Evolutionary conservation across 1,139 yeast species (phyloP).

Genomic region (Meyerozyma carpophila): DNA sequence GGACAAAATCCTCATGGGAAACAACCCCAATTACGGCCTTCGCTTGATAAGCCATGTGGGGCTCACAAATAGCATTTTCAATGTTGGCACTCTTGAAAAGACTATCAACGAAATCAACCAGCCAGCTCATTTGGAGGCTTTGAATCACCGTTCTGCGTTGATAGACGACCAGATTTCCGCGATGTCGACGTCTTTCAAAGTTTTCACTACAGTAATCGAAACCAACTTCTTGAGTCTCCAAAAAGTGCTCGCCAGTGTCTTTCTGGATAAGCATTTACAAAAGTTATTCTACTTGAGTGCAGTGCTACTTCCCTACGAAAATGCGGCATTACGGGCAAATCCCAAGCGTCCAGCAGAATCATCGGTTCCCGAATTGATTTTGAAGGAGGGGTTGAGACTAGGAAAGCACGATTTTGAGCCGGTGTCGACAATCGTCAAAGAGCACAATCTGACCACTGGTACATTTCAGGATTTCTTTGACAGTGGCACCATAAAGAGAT

Average conservation of each 20-base stretch:
- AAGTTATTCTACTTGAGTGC: constrained; percentile 45
- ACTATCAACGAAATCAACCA: constrained; percentile 17
- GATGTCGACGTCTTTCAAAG: neutral
- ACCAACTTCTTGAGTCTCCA: neutral
- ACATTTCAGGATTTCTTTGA: constrained; percentile 15
- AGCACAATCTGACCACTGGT: constrained; percentile 11
- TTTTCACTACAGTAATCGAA: neutral
- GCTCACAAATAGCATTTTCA: constrained; percentile 57
- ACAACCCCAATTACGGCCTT: constrained; percentile 61
- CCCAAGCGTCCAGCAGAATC: constrained; percentile 24
- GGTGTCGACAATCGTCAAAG: constrained; percentile 34
- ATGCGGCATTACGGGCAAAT: constrained; percentile 29
- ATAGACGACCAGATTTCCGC: neutral
- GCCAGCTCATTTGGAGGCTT: constrained; percentile 4
- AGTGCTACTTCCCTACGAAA: constrained; percentile 46
- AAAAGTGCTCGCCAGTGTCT: constrained; percentile 2
- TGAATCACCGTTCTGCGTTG: neutral
- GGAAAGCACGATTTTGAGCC: constrained; percentile 53
- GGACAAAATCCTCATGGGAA: constrained; percentile 64
- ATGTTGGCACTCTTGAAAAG: constrained; percentile 26
- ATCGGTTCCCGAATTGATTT: constrained; percentile 33
- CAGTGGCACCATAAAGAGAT: constrained; percentile 34
- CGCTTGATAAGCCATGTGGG: constrained; percentile 49
- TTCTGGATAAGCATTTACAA: constrained; percentile 15
- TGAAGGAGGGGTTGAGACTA: constrained; percentile 68